These are phyloP conservation scores for Leccinum uliginosum DNA, from an alignment of 768 basidiomycete species.

Conservation along the genomic window DNA sequence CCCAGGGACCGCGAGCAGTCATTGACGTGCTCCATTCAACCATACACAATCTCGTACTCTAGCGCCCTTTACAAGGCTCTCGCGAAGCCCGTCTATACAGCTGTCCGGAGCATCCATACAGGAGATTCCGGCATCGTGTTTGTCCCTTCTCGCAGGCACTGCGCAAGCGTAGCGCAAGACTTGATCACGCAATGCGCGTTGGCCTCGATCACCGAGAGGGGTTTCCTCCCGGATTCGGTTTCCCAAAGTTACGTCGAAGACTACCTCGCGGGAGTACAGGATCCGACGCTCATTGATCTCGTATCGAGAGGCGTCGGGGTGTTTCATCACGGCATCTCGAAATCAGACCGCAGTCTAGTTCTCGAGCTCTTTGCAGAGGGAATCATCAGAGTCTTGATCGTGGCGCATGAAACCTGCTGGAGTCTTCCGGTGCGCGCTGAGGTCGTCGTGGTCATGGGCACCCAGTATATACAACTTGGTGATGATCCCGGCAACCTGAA, in stretches of 20 bases:
- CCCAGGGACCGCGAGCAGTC: slow-evolving; percentile 82
- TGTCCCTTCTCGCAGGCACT: slow-evolving; percentile 81
- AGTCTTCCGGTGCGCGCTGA: slow-evolving; percentile 78
- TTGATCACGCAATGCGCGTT: slow-evolving; percentile 85
- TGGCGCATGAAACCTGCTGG: slow-evolving; percentile 84
- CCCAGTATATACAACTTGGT: slow-evolving; percentile 68
- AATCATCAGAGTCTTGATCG: slow-evolving; percentile 73
- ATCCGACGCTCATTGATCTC: slow-evolving; percentile 61
- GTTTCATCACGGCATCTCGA: slow-evolving; percentile 69
- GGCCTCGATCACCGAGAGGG: slow-evolving; percentile 61
- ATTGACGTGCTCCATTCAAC: slow-evolving; percentile 59
- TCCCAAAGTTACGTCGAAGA: slow-evolving; percentile 55
- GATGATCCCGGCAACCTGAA: slow-evolving; percentile 40
- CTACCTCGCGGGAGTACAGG: slow-evolving; percentile 54
- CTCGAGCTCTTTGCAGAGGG: slow-evolving; percentile 82
- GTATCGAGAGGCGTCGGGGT: slow-evolving; percentile 85
- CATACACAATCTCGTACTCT: slow-evolving; percentile 86
- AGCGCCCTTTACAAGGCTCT: slow-evolving; percentile 85
- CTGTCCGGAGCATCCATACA: slow-evolving; percentile 47
- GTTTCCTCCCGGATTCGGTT: slow-evolving; percentile 56
- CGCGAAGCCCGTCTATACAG: slow-evolving; percentile 82
- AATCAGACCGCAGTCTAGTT: slow-evolving; percentile 63
- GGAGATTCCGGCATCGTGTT: slow-evolving; percentile 70
- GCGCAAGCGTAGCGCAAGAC: slow-evolving; percentile 68
- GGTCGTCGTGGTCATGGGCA: slow-evolving; percentile 86